phyloP scores from a whole-genome alignment of 2,329 filamentous ascomycete species.

The Sphaerulina populicola region DNA sequence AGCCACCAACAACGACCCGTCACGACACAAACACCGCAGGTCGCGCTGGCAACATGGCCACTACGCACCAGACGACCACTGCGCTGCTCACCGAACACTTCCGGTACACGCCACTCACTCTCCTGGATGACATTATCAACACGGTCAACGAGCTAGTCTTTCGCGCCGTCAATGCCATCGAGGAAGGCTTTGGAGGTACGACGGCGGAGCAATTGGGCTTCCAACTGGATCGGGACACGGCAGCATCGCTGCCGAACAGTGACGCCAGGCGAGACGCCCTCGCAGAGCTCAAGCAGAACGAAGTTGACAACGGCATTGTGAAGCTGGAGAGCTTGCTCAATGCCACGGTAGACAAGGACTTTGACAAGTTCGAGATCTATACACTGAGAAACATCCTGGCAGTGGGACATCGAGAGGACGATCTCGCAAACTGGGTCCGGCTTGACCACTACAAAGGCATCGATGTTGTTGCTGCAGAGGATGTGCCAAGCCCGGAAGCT shows the following conservation, averaged over 20 bases:
- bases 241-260: conserved; percentile 12
- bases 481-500: conserved; percentile 55
- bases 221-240: conserved; percentile 20
- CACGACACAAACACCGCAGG: neutral
- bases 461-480: conserved; percentile 27
- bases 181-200: conserved; percentile 67
- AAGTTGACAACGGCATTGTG: conserved; percentile 71
- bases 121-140: conserved; percentile 98
- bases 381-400: conserved; percentile 65
- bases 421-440: conserved; percentile 67
- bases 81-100: conserved; percentile 88
- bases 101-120: conserved; percentile 80
- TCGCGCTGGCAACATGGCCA: conserved; percentile 33
- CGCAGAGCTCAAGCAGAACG: conserved; percentile 26
- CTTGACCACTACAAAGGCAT: conserved; percentile 72
- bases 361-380: conserved; percentile 59
- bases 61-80: conserved; percentile 40
- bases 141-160: conserved; percentile 89
- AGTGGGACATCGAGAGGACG: conserved; percentile 42
- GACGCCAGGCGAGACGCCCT: conserved; percentile 33
- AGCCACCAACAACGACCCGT: neutral
- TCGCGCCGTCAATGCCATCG: conserved; percentile 78
- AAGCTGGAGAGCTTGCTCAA: conserved; percentile 45
- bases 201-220: conserved; percentile 77
- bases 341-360: conserved; percentile 44